phyloP scores from a whole-genome alignment of 176 grass and related monocot genomes.

The Juncus inflexus region DNA sequence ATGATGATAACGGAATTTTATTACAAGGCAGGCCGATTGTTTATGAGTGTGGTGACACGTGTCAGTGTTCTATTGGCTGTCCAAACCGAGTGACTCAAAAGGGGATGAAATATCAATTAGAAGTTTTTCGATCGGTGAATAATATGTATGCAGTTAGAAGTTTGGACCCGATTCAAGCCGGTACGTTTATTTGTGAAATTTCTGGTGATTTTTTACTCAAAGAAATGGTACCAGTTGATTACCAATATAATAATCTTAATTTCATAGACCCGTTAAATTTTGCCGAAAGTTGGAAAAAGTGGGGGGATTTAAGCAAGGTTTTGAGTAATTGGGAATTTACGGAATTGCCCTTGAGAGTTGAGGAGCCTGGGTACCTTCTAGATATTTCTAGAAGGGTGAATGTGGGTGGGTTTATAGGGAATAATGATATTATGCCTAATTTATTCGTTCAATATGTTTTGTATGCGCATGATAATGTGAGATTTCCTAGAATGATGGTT shows the following conservation, averaged over 20 bases:
- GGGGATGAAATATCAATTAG: constrained; percentile 54
- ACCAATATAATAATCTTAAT: neutral
- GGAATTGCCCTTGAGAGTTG: neutral
- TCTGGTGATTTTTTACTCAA: constrained; percentile 39
- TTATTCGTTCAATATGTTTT: constrained; percentile 58
- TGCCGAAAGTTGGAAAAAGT: constrained; percentile 54
- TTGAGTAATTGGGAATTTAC: constrained; percentile 16
- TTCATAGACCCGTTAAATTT: constrained; percentile 46
- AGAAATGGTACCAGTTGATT: constrained; percentile 5
- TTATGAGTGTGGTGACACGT: constrained; percentile 63
- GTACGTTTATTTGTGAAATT: constrained; percentile 62
- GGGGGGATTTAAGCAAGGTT: constrained; percentile 48
- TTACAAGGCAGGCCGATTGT: constrained; percentile 52
- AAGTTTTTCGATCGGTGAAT: constrained; percentile 65
- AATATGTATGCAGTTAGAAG: constrained; percentile 65
- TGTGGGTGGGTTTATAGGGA: constrained; percentile 63
- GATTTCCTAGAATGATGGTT: constrained; percentile 58
- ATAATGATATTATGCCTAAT: constrained; percentile 45
- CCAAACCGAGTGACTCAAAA: constrained; percentile 55
- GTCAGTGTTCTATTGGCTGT: constrained; percentile 45
- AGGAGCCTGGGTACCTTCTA: constrained; percentile 35
- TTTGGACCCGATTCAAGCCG: constrained; percentile 59
- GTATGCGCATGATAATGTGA: constrained; percentile 43
- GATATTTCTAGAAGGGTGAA: constrained; percentile 54
- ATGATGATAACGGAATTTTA: constrained; percentile 42